Percentiles rank a stretch among this genome's conserved stretches.
Evolutionary conservation across 352 stramenopile genomes (phyloP).

Genomic region (Pythium rishiriense): DNA sequence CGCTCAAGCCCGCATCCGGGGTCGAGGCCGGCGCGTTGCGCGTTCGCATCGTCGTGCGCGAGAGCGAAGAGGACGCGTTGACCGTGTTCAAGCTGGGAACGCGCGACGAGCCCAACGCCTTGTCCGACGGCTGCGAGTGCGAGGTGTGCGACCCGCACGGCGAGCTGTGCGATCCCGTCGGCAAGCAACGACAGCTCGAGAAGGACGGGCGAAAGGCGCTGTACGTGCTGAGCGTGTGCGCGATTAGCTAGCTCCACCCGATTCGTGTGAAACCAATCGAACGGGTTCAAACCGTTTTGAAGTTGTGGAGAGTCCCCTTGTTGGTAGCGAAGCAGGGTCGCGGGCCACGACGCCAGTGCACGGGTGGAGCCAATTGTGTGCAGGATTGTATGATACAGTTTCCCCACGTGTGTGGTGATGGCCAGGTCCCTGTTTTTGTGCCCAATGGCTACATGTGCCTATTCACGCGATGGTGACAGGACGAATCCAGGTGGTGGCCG

Average conservation of each 20-base stretch:
- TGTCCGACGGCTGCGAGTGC: conserved; percentile 7
- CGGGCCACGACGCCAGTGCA: too few relatives aligned
- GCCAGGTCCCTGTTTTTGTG: too few relatives aligned
- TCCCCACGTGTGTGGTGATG: too few relatives aligned
- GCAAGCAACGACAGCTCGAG: neutral
- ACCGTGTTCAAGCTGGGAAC: neutral
- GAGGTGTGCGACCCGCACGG: conserved; percentile 9
- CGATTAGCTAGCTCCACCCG: neutral
- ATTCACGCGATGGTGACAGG: too few relatives aligned
- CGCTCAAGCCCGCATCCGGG: neutral
- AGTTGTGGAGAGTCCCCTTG: too few relatives aligned
- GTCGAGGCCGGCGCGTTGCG: neutral
- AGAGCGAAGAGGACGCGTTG: neutral
- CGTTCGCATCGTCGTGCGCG: neutral
- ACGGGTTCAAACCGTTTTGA: too few relatives aligned
- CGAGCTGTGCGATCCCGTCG: neutral
- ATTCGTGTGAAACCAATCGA: neutral
- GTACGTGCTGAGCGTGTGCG: neutral
- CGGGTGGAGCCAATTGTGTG: too few relatives aligned
- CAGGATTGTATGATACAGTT: too few relatives aligned
- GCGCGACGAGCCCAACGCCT: neutral
- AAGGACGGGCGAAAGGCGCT: neutral
- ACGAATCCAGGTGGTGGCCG: too few relatives aligned
- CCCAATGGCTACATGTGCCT: too few relatives aligned
- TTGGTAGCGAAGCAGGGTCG: too few relatives aligned